Conservation (phyloP, 2,329 filamentous ascomycete genomes). For the Lojkania enalia region DNA sequence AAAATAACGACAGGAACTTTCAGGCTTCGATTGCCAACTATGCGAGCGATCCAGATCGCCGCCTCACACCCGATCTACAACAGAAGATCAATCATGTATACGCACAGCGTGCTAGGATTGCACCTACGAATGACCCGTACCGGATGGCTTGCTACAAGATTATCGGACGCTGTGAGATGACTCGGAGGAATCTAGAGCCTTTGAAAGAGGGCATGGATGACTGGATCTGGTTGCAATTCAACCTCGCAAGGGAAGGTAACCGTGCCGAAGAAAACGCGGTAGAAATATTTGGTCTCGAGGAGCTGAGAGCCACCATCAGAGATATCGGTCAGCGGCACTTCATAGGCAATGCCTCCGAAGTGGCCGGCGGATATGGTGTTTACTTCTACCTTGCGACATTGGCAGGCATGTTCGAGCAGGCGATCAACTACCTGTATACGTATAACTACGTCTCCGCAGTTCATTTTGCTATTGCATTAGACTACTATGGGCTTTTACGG, state of each 20-base stretch:
- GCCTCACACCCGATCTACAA: conserved; percentile 77
- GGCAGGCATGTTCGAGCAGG: conserved; percentile 91
- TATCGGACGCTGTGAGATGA: conserved; percentile 74
- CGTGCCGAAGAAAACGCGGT: conserved; percentile 64
- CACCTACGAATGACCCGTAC: conserved; percentile 88
- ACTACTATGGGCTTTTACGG: conserved; percentile 68
- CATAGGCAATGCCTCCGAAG: conserved; percentile 76
- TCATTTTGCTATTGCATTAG: conserved; percentile 88
- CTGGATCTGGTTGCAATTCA: conserved; percentile 70
- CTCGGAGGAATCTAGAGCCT: conserved; percentile 58
- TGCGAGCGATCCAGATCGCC: conserved; percentile 72
- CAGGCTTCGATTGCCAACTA: conserved; percentile 85
- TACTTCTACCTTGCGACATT: conserved; percentile 93
- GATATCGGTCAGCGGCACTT: conserved; percentile 94
- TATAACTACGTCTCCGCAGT: conserved; percentile 93
- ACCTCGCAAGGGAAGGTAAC: conserved; percentile 63
- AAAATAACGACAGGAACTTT: conserved; percentile 89
- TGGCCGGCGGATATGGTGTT: conserved; percentile 78
- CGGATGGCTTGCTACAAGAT: conserved; percentile 98
- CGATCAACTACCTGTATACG: conserved; percentile 85
- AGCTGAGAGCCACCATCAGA: conserved; percentile 76
- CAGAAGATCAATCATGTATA: conserved; percentile 90
- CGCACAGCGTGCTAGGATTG: conserved; percentile 79
- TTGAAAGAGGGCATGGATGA: conserved; percentile 65
- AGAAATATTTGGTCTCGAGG: conserved; percentile 64